Conservation (phyloP, 2,329 filamentous ascomycete genomes). For the Botrytis porri region DNA sequence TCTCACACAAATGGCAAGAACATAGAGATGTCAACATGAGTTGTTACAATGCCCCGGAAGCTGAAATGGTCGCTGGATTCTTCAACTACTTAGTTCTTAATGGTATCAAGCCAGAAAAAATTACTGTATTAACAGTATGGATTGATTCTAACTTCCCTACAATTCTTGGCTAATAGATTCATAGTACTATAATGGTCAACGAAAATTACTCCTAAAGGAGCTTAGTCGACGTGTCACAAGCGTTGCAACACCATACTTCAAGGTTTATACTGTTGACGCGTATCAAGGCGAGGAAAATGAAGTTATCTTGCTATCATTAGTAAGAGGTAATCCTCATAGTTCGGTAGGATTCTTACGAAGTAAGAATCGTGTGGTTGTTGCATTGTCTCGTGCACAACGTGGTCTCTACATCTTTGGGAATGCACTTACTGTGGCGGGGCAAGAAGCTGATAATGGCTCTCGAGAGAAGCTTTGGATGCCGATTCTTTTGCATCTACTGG, state of each 20-base stretch:
- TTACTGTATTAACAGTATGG: slow-evolving; percentile 67
- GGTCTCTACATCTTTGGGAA: slow-evolving; percentile 89
- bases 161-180: not conserved
- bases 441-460: slow-evolving; percentile 21
- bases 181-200: slow-evolving; percentile 79
- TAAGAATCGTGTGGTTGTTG: slow-evolving; percentile 55
- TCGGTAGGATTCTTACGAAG: slow-evolving; percentile 73
- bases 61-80: slow-evolving; percentile 71
- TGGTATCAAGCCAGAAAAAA: slow-evolving; percentile 55
- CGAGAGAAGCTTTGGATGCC: slow-evolving; percentile 34
- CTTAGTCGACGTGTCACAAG: slow-evolving; percentile 44
- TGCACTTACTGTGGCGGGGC: slow-evolving; percentile 45
- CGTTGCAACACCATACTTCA: slow-evolving; percentile 37
- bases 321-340: slow-evolving; percentile 60
- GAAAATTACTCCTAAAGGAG: slow-evolving; percentile 57
- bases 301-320: slow-evolving; percentile 74
- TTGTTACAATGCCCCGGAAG: slow-evolving; percentile 68
- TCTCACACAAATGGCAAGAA: slow-evolving; percentile 65
- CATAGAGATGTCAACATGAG: slow-evolving; percentile 60
- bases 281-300: slow-evolving; percentile 93
- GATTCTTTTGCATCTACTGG: slow-evolving; percentile 43
- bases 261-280: slow-evolving; percentile 79
- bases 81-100: slow-evolving; percentile 70
- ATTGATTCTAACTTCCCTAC: not conserved
- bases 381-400: slow-evolving; percentile 65